Conservation (phyloP, 1,284 basidiomycete species). For the Phylloboletellus chloephorus region DNA sequence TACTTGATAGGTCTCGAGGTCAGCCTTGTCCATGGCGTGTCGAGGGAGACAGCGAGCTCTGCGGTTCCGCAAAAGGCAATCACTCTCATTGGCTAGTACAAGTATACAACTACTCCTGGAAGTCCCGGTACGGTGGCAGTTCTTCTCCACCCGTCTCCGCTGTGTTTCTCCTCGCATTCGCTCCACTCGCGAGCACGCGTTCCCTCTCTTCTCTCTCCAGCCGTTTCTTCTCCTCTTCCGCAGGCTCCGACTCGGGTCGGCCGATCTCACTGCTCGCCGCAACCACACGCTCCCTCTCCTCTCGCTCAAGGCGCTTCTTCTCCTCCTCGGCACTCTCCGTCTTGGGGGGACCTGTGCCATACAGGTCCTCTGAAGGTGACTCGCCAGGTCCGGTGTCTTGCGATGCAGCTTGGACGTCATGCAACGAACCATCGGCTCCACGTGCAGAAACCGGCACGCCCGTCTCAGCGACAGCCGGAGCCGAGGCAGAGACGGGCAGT, state of each 20-base stretch:
- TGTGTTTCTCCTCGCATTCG: slow-evolving; percentile 5
- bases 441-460: slow-evolving; percentile 45
- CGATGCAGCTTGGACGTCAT: slow-evolving; percentile 42
- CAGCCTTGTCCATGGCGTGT: slow-evolving; percentile 59
- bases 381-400: slow-evolving; percentile 27
- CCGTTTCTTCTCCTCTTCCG: slow-evolving; percentile 65
- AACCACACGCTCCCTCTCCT: slow-evolving; percentile 35
- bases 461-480: slow-evolving; percentile 61
- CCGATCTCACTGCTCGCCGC: slow-evolving; percentile 12
- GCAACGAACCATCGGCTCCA: slow-evolving; percentile 57
- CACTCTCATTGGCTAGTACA: neutral
- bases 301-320: slow-evolving; percentile 44
- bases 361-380: slow-evolving; percentile 27
- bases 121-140: slow-evolving; percentile 63
- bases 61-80: slow-evolving; percentile 24
- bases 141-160: slow-evolving; percentile 42
- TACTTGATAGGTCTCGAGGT: slow-evolving; percentile 85
- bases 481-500: slow-evolving; percentile 32
- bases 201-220: slow-evolving; percentile 63
- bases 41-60: slow-evolving; percentile 1
- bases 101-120: slow-evolving; percentile 21
- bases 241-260: slow-evolving; percentile 38
- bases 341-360: slow-evolving; percentile 22
- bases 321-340: slow-evolving; percentile 47
- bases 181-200: slow-evolving; percentile 39